Conservation (phyloP, 2,329 filamentous ascomycete genomes). For the Alternaria sp. region DNA sequence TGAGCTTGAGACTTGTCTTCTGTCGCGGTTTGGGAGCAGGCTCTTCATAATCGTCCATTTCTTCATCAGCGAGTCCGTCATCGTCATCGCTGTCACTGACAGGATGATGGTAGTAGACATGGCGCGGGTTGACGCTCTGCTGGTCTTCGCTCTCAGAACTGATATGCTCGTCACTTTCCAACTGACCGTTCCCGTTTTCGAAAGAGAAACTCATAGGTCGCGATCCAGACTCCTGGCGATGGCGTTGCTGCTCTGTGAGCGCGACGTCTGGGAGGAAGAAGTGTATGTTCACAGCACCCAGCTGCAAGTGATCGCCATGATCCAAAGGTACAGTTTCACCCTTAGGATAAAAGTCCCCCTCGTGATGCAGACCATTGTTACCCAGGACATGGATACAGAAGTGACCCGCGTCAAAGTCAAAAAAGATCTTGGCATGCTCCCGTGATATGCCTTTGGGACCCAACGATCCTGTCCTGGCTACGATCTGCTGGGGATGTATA, state of each 20-base stretch:
- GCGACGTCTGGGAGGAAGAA: constrained; percentile 69
- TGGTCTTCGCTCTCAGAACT: constrained; percentile 44
- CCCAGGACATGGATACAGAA: constrained; percentile 73
- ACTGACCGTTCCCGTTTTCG: constrained; percentile 67
- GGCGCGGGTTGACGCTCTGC: constrained; percentile 44
- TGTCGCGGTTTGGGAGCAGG: constrained; percentile 35
- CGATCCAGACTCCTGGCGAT: constrained; percentile 59
- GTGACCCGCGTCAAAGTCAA: constrained; percentile 67
- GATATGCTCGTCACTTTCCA: constrained; percentile 58
- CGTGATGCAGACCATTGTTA: constrained; percentile 69
- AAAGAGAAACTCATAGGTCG: constrained; percentile 78
- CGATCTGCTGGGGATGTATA: constrained; percentile 69
- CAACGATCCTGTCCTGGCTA: constrained; percentile 57
- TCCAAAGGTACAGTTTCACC: constrained; percentile 58
- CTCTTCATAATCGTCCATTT: constrained; percentile 53
- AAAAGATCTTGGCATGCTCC: constrained; percentile 76
- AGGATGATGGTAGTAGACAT: constrained; percentile 45
- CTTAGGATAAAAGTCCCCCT: constrained; percentile 30
- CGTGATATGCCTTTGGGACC: constrained; percentile 78
- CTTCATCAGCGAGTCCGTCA: constrained; percentile 36
- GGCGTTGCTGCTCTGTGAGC: constrained; percentile 59
- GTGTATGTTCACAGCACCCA: constrained; percentile 72
- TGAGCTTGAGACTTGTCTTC: constrained; percentile 43
- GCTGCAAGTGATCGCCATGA: constrained; percentile 73
- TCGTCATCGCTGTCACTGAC: constrained; percentile 40